Percentiles rank a stretch among this genome's conserved stretches.
These are phyloP conservation scores for Dipodascus geniculatus DNA, from an alignment of 805 yeast species.

Conservation along the genomic window DNA sequence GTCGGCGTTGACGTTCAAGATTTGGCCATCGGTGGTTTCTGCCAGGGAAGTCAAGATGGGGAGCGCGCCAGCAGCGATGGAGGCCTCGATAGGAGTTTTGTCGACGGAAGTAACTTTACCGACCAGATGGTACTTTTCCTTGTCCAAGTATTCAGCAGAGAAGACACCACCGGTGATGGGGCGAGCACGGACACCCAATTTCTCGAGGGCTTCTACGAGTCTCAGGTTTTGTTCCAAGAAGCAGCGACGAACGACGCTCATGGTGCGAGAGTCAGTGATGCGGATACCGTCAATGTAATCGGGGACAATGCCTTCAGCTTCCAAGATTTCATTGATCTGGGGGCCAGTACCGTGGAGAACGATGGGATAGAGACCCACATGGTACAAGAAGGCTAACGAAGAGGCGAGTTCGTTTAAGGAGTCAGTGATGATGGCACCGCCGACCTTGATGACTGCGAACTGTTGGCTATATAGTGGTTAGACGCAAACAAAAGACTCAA, in stretches of 20 bases:
- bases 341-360: slow-evolving; percentile 99
- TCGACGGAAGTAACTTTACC: slow-evolving; percentile 82
- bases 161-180: slow-evolving; percentile 98
- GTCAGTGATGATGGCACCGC: slow-evolving; percentile 97
- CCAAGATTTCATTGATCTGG: slow-evolving; percentile 88
- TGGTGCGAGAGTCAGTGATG: slow-evolving; percentile 86
- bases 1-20: slow-evolving; percentile 94
- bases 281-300: slow-evolving; percentile 94
- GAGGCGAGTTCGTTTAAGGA: slow-evolving; percentile 89
- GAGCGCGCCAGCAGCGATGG: slow-evolving; percentile 90
- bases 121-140: slow-evolving; percentile 82
- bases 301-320: slow-evolving; percentile 90
- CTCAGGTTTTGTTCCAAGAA: slow-evolving; percentile 92
- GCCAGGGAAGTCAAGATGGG: slow-evolving; percentile 95
- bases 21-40: slow-evolving; percentile 93
- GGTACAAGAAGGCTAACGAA: slow-evolving; percentile 90
- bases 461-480: slow-evolving; percentile 56
- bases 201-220: slow-evolving; percentile 89
- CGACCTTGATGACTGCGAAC: slow-evolving; percentile 96
- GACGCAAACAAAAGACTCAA: no score
- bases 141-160: slow-evolving; percentile 81
- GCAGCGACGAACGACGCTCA: slow-evolving; percentile 92
- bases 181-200: slow-evolving; percentile 94
- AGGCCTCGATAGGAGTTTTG: slow-evolving; percentile 83
- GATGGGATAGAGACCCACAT: slow-evolving; percentile 93